These are phyloP conservation scores for Populus pruinosa DNA, from an alignment of 345 rosid genomes.

Conservation along the genomic window DNA sequence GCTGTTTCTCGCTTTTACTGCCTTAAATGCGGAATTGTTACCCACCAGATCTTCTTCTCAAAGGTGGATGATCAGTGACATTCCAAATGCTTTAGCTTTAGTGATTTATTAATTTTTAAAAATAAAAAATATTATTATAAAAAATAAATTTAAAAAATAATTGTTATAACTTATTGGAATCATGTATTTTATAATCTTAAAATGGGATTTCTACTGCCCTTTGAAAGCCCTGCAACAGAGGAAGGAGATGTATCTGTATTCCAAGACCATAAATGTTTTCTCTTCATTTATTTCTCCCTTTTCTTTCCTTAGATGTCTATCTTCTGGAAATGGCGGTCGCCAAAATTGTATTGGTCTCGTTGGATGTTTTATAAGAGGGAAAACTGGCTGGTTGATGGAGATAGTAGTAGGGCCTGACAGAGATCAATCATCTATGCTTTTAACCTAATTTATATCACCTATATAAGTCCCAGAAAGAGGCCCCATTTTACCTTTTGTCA, in stretches of 20 bases:
- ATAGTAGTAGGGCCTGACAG: background rate
- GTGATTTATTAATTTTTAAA: too few relatives aligned
- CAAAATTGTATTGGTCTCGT: background rate
- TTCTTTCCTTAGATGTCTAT: too few relatives aligned
- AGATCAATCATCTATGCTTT: slow-evolving; percentile 1
- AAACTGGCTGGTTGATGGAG: background rate
- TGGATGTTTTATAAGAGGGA: background rate
- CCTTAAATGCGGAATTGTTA: background rate
- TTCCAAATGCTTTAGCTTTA: too few relatives aligned
- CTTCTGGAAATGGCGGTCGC: background rate
- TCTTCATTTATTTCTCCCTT: background rate
- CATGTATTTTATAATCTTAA: too few relatives aligned
- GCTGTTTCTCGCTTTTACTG: background rate
- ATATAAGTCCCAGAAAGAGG: background rate
- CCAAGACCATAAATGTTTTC: background rate
- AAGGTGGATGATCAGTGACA: background rate
- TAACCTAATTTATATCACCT: background rate
- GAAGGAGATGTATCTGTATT: background rate
- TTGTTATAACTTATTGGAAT: too few relatives aligned
- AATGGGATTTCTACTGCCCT: background rate
- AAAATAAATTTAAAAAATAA: too few relatives aligned
- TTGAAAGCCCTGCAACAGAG: background rate
- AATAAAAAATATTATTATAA: too few relatives aligned
- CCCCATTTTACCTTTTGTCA: background rate
- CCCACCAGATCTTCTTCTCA: background rate